phyloP scores from a whole-genome alignment of 176 grass and related monocot species.

The Panicum miliaceum region DNA sequence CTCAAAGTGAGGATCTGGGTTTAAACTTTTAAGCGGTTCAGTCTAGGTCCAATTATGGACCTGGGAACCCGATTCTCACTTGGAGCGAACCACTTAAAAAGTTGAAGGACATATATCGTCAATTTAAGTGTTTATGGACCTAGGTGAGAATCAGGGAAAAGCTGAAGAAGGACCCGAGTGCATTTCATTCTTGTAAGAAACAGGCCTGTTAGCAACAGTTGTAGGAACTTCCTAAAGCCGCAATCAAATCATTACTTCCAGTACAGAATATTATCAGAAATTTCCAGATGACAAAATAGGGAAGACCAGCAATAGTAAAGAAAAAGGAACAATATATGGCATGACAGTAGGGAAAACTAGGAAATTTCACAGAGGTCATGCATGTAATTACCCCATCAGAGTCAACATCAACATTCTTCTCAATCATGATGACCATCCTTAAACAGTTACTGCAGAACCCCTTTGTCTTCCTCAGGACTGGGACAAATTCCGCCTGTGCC shows the following conservation, averaged over 20 bases:
- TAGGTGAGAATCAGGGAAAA: no score
- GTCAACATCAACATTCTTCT: constrained; percentile 59
- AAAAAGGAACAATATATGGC: not conserved
- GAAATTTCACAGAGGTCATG: constrained; percentile 25
- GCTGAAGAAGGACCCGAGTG: not conserved
- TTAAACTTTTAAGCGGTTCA: not conserved
- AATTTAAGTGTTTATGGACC: not conserved
- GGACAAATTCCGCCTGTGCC: constrained; percentile 64
- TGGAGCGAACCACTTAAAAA: not conserved
- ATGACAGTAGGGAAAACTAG: not conserved
- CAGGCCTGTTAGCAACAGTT: constrained; percentile 1
- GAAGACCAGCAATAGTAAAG: not conserved
- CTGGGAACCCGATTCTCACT: not conserved
- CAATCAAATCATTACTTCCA: constrained; percentile 25
- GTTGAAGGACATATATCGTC: not conserved
- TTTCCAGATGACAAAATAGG: not conserved
- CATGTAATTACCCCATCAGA: constrained; percentile 69
- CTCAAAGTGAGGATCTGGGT: not conserved
- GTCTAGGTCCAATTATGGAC: not conserved
- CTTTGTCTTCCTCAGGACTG: constrained; percentile 61
- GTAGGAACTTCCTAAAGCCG: constrained; percentile 7
- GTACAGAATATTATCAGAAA: constrained; percentile 16
- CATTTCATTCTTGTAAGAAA: constrained; percentile 16
- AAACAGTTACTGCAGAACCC: constrained; percentile 87
- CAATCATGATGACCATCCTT: constrained; percentile 65